Conservation (phyloP, 2,329 filamentous ascomycete species). For the Fusarium tanahbumbuense region DNA sequence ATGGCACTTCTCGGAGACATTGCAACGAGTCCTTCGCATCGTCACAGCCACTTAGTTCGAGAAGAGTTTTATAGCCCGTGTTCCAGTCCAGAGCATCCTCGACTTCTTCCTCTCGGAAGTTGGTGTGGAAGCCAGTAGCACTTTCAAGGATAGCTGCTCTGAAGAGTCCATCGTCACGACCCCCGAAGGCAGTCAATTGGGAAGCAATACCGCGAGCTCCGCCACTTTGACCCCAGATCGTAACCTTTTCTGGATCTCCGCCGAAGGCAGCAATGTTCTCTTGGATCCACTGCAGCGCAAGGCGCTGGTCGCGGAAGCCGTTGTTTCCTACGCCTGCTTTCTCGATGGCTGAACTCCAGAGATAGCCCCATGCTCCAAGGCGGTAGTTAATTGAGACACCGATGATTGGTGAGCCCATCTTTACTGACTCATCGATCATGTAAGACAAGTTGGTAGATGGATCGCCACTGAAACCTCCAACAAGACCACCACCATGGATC, state of each 20-base stretch:
- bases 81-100: slow-evolving; percentile 2
- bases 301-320: slow-evolving; percentile 32
- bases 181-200: slow-evolving; percentile 28
- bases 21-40: background rate
- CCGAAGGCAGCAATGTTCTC: slow-evolving; percentile 33
- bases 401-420: slow-evolving; percentile 25
- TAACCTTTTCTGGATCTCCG: slow-evolving; percentile 23
- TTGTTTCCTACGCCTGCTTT: slow-evolving; percentile 19
- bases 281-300: slow-evolving; percentile 29
- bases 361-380: slow-evolving; percentile 28
- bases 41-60: background rate
- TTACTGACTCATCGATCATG: slow-evolving; percentile 29
- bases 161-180: slow-evolving; percentile 18
- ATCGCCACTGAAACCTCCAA: slow-evolving; percentile 17
- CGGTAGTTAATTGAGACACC: slow-evolving; percentile 37
- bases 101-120: slow-evolving; percentile 11
- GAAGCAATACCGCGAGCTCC: slow-evolving; percentile 29
- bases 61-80: slow-evolving; percentile 12
- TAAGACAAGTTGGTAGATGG: slow-evolving; percentile 12
- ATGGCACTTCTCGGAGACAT: slow-evolving; percentile 29
- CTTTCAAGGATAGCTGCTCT: slow-evolving; percentile 34
- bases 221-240: slow-evolving; percentile 35
- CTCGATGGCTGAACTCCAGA: slow-evolving; percentile 23
- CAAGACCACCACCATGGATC: slow-evolving; percentile 34
- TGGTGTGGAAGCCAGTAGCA: slow-evolving; percentile 26